These are phyloP conservation scores for Arabidopsis lyrata DNA, from an alignment of 441 rosid species.

Conservation along the genomic window DNA sequence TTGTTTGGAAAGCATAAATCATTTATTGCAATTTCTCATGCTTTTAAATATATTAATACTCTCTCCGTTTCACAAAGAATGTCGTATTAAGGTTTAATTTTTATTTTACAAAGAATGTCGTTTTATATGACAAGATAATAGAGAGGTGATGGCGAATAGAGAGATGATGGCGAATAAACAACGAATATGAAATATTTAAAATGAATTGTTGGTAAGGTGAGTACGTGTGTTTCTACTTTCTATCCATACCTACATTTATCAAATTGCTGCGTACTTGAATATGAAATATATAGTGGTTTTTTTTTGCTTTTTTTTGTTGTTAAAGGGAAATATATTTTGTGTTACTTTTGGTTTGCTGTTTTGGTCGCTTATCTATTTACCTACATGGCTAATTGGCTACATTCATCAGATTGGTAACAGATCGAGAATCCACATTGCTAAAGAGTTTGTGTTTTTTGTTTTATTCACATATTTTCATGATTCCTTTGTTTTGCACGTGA, in stretches of 20 bases:
- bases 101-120: too few species aligned
- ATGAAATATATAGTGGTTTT: too few species aligned
- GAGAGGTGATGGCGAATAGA: too few species aligned
- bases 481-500: constrained; percentile 10
- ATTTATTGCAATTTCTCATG: neutral
- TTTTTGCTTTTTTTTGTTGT: too few species aligned
- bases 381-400: neutral
- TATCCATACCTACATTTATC: constrained; percentile 4
- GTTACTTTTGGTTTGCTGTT: neutral
- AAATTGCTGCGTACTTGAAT: neutral
- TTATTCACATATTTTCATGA: neutral
- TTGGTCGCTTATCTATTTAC: neutral
- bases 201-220: neutral
- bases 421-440: neutral
- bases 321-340: too few species aligned
- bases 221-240: neutral
- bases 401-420: constrained; percentile 5
- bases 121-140: too few species aligned
- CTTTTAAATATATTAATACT: neutral
- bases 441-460: constrained; percentile 12
- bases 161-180: too few species aligned
- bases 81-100: too few species aligned
- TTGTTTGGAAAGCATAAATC: too few species aligned
- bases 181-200: neutral
- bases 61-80: too few species aligned